Evolutionary conservation across 495 filamentous ascomycete genomes (phyloP).

Genomic region (Cladorrhinum samala): DNA sequence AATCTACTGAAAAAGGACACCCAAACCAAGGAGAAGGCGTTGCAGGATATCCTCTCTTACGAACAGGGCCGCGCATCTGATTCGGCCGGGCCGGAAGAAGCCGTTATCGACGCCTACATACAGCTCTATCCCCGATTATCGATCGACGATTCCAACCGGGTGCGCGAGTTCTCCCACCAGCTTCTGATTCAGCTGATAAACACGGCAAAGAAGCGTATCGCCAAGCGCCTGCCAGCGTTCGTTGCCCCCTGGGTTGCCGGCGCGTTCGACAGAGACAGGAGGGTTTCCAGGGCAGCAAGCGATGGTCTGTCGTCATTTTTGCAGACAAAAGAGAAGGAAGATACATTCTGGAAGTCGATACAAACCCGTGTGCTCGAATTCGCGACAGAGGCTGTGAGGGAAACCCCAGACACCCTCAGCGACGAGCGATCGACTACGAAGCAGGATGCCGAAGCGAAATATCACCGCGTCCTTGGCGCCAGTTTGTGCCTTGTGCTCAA

Average conservation of each 20-base stretch:
- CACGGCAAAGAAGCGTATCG: conserved; percentile 71
- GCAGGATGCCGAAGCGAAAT: conserved; percentile 81
- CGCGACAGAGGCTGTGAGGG: conserved; percentile 68
- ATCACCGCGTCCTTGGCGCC: conserved; percentile 68
- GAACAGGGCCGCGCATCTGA: conserved; percentile 44
- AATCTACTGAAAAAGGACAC: conserved; percentile 88
- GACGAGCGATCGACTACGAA: conserved; percentile 77
- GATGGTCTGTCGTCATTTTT: conserved; percentile 71
- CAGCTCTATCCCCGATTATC: conserved; percentile 81
- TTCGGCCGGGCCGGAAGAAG: conserved; percentile 60
- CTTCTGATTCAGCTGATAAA: conserved; percentile 67
- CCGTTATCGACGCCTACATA: conserved; percentile 77
- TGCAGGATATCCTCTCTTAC: conserved; percentile 74
- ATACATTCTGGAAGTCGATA: conserved; percentile 68
- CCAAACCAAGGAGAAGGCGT: conserved; percentile 84
- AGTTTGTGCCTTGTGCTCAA: conserved; percentile 52
- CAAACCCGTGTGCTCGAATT: conserved; percentile 72
- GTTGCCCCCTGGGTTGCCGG: conserved; percentile 86
- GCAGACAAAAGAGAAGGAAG: conserved; percentile 68
- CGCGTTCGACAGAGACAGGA: conserved; percentile 75
- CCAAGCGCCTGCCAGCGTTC: conserved; percentile 65
- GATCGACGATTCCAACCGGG: conserved; percentile 80
- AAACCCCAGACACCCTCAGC: conserved; percentile 74
- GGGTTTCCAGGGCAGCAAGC: conserved; percentile 62
- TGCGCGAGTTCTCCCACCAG: conserved; percentile 74